A percentile compares a stretch with the other conserved stretches of the same genome.
Conservation (phyloP, 2,329 filamentous ascomycete species). For the Scleromitrula shiraiana region DNA sequence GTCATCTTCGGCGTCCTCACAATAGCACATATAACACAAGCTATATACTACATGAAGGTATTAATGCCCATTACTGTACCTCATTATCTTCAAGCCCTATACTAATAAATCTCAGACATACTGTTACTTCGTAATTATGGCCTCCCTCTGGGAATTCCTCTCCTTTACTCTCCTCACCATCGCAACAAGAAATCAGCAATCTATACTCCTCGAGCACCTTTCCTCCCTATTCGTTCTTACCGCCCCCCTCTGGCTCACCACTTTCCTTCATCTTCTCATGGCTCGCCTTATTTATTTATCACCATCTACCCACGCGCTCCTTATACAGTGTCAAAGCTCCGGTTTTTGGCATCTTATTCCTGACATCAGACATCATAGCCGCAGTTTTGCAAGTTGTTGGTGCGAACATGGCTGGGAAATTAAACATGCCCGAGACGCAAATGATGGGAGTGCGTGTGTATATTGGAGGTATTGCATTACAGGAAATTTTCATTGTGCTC, state of each 20-base stretch:
- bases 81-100: no score
- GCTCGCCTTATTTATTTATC: conserved; percentile 29
- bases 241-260: conserved; percentile 29
- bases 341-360: not conserved
- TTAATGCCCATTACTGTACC: no score
- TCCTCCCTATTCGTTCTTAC: conserved; percentile 37
- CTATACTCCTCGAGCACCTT: conserved; percentile 24
- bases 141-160: conserved; percentile 34
- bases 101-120: not conserved
- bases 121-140: conserved; percentile 31
- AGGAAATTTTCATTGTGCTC: conserved; percentile 41
- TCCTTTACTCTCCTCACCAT: conserved; percentile 34
- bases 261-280: conserved; percentile 29
- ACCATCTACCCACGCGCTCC: conserved; percentile 26
- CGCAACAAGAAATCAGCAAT: conserved; percentile 33
- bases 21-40: conserved; percentile 31
- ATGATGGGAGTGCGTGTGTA: conserved; percentile 37
- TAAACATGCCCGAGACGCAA: not conserved
- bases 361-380: not conserved
- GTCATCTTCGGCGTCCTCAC: conserved; percentile 31
- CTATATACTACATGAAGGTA: conserved; percentile 30
- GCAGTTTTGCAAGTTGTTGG: not conserved
- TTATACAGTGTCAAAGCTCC: not conserved
- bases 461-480: conserved; percentile 45
- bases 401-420: not conserved